Conservation (phyloP, 2,329 filamentous ascomycete species). For the Exophiala alcalophila region DNA sequence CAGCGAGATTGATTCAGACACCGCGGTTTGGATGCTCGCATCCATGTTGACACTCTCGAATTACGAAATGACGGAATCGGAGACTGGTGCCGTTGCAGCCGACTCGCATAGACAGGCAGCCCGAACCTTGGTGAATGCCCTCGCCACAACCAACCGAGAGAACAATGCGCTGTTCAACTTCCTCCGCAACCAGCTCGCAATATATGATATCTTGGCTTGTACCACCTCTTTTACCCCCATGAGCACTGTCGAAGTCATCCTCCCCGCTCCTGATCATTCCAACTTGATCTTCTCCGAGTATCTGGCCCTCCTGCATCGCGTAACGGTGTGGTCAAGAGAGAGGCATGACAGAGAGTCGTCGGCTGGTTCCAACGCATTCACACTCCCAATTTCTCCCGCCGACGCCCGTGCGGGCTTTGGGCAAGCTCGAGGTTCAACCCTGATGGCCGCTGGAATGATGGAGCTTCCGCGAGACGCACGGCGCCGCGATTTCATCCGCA, state of each 20-base stretch:
- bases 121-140: slow-evolving; percentile 22
- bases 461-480: slow-evolving; percentile 17
- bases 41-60: slow-evolving; percentile 24
- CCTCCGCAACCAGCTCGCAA: slow-evolving; percentile 24
- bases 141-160: slow-evolving; percentile 24
- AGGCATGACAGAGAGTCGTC: slow-evolving; percentile 1
- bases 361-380: neutral
- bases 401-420: slow-evolving; percentile 17
- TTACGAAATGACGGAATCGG: slow-evolving; percentile 26
- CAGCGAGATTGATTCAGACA: slow-evolving; percentile 24
- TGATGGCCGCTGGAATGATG: slow-evolving; percentile 22
- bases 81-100: slow-evolving; percentile 17
- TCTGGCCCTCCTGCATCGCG: slow-evolving; percentile 18
- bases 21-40: slow-evolving; percentile 25
- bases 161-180: slow-evolving; percentile 23
- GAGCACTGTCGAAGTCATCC: slow-evolving; percentile 18
- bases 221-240: slow-evolving; percentile 20
- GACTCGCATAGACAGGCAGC: slow-evolving; percentile 24
- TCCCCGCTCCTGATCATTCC: slow-evolving; percentile 20
- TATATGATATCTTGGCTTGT: slow-evolving; percentile 25
- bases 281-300: slow-evolving; percentile 25
- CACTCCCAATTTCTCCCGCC: slow-evolving; percentile 13
- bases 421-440: slow-evolving; percentile 23
- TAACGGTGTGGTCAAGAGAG: slow-evolving; percentile 17
- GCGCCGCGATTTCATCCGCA: slow-evolving; percentile 29